A percentile compares a stretch with the other conserved stretches of the same genome.
Evolutionary conservation across 352 stramenopile species (phyloP).

Genomic region (Phytophthora pistaciae): DNA sequence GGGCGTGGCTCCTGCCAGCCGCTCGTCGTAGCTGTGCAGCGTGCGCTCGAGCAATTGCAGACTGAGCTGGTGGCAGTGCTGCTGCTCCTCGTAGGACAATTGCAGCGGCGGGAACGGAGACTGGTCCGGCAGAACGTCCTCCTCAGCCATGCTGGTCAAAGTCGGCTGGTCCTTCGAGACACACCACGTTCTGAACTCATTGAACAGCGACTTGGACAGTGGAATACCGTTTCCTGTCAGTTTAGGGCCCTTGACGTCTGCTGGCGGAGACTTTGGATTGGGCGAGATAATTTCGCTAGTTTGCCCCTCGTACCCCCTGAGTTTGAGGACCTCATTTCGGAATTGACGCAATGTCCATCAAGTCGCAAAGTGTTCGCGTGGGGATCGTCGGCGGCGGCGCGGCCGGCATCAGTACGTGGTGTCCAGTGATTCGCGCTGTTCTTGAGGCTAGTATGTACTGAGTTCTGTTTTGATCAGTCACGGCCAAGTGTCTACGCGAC

Average conservation of each 20-base stretch:
- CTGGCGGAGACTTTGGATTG: conserved; percentile 20
- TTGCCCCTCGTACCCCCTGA: neutral
- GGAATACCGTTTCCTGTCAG: neutral
- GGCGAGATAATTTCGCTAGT: conserved; percentile 15
- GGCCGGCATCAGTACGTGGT: conserved; percentile 75
- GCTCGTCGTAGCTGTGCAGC: conserved; percentile 48
- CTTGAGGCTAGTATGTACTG: neutral
- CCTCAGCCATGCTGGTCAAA: conserved; percentile 22
- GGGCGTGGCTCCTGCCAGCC: conserved; percentile 27
- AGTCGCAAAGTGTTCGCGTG: conserved; percentile 45
- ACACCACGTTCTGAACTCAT: conserved; percentile 28
- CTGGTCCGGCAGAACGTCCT: conserved; percentile 30
- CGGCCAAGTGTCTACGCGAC: conserved; percentile 73
- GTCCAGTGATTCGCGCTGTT: neutral
- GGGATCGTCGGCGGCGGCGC: conserved; percentile 79
- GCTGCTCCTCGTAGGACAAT: conserved; percentile 39
- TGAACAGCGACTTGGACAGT: neutral
- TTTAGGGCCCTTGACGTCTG: conserved; percentile 4
- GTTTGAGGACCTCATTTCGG: conserved; percentile 15
- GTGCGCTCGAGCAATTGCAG: conserved; percentile 46
- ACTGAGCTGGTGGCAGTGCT: conserved; percentile 43
- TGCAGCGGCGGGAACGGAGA: conserved; percentile 43
- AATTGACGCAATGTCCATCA: conserved; percentile 24
- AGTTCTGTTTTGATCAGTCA: conserved; percentile 46
- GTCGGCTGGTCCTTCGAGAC: neutral